Evolutionary conservation across 2,329 filamentous ascomycete genomes (phyloP), one percentile per base, ranked within the genome.

Genomic region (Coniochaeta pulveracea): DNA sequence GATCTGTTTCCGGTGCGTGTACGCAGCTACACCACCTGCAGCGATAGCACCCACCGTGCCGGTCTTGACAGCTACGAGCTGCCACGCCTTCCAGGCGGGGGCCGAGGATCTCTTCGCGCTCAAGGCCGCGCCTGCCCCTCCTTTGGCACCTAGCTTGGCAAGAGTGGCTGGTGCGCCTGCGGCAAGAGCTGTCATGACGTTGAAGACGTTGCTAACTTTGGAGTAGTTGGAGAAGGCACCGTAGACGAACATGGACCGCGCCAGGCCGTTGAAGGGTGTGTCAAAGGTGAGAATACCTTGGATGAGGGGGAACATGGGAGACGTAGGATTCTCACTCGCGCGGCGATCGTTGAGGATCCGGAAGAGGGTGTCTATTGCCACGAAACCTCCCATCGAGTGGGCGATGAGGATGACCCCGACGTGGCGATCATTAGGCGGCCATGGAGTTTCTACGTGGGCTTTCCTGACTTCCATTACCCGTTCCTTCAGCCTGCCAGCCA

Each of bases 301-400:
- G 38, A 93, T 80, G 34, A 83, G 72, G 1, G 85, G 85, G 52
- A 93, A 93, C 54, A 85, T 74, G 10, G 48, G 43, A 2, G 35
- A 28, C 1, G 36, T 11, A 31, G 76, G 66, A 3, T 45, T 38
- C 2, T 44, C 43, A 6, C 55, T 50, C 37, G n/a, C 52, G 48
- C 23, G 43, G 49, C 75, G 65, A 43, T 84, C 83, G 38, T 76
- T 70, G 26, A 83, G 50, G 26, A 85, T 67, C 17, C 79, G 69
- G 43, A 91, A 72, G n/a, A 93, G 66, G 0, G 80, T 70, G 44
- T 93, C 85, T 2, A 81, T 81, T 6, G 82, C 85, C 7, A 93
- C 82, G 42, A 93, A 91, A 23, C 86, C 86, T 26, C 80, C 80
- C 79, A 77, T 93, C 3, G 81, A 88, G 54, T 94, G 86, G 2